Conservation (phyloP, 2,329 filamentous ascomycete species). For the Cordyceps cateniannulata region DNA sequence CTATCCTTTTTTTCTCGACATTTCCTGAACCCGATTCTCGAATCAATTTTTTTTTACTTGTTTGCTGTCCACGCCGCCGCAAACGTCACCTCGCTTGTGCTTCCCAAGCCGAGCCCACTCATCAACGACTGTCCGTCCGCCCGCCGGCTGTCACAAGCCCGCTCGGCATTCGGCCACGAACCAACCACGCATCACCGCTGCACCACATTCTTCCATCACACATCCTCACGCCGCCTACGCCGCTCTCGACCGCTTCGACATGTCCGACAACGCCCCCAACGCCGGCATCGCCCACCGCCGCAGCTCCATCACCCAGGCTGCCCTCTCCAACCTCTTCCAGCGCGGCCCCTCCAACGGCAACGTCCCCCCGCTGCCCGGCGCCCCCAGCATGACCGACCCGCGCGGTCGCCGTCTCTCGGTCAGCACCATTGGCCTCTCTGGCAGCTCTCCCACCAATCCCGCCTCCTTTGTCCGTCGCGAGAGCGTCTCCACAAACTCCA, state of each 20-base stretch:
- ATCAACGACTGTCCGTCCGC: neutral
- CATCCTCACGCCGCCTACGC: constrained; percentile 16
- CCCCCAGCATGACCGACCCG: constrained; percentile 42
- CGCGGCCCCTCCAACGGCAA: constrained; percentile 47
- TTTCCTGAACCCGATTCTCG: neutral
- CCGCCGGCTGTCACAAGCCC: constrained; percentile 2
- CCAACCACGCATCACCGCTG: constrained; percentile 7
- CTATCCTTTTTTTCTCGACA: neutral
- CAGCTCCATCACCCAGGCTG: constrained; percentile 50
- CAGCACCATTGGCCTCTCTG: constrained; percentile 67
- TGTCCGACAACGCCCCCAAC: constrained; percentile 29
- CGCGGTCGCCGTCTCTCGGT: constrained; percentile 67
- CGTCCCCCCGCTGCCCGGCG: constrained; percentile 28
- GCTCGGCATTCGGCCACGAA: neutral
- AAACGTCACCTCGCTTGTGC: constrained; percentile 5
- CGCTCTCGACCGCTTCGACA: constrained; percentile 14
- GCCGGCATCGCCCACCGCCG: constrained; percentile 38
- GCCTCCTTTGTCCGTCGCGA: constrained; percentile 51
- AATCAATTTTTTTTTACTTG: neutral
- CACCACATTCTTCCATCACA: constrained; percentile 18
- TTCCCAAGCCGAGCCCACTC: constrained; percentile 2
- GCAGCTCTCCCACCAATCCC: constrained; percentile 56
- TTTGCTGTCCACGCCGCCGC: neutral
- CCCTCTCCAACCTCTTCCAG: constrained; percentile 53
- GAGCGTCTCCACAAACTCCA: constrained; percentile 63